A percentile compares a stretch with the other conserved stretches of the same genome.
These are phyloP conservation scores for Zygosaccharomyces pseudobailii DNA, from an alignment of 1,139 yeast genomes.

Conservation along the genomic window DNA sequence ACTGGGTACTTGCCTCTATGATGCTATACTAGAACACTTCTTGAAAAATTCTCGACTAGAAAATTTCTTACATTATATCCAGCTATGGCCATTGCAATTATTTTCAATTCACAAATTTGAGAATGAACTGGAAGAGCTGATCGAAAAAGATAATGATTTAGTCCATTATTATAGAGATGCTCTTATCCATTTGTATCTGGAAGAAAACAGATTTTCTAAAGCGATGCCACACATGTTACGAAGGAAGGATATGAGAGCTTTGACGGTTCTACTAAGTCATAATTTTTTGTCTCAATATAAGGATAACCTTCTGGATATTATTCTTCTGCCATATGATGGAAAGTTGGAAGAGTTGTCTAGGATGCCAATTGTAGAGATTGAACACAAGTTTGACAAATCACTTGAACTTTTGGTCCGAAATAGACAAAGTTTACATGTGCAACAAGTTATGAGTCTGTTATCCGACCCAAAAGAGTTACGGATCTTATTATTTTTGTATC, in stretches of 20 bases:
- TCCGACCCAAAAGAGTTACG: slow-evolving; percentile 41
- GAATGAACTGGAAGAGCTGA: slow-evolving; percentile 43
- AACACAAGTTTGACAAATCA: slow-evolving; percentile 41
- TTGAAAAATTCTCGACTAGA: slow-evolving; percentile 37
- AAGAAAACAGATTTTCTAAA: slow-evolving; percentile 51
- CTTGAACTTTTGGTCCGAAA: slow-evolving; percentile 57
- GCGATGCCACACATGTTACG: slow-evolving; percentile 62
- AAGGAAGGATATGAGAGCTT: slow-evolving; percentile 50
- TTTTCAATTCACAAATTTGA: slow-evolving; percentile 49
- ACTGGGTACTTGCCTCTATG: slow-evolving; percentile 44
- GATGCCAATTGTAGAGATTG: slow-evolving; percentile 43
- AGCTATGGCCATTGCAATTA: slow-evolving; percentile 55
- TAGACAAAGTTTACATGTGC: slow-evolving; percentile 60
- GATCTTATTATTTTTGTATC: slow-evolving; percentile 54
- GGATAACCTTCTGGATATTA: slow-evolving; percentile 47
- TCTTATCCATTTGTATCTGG: slow-evolving; percentile 54
- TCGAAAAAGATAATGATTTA: slow-evolving; percentile 23
- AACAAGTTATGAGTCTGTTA: slow-evolving; percentile 46
- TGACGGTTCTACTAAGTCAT: slow-evolving; percentile 54
- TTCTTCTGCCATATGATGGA: slow-evolving; percentile 43
- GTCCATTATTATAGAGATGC: slow-evolving; percentile 41
- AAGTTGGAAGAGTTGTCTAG: slow-evolving; percentile 23
- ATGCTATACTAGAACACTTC: slow-evolving; percentile 48
- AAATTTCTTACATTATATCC: slow-evolving; percentile 41
- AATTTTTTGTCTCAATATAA: slow-evolving; percentile 56